A percentile compares a stretch with the other conserved stretches of the same genome.
Conservation (phyloP, 2,329 filamentous ascomycete genomes). For the Parastagonospora avenae region DNA sequence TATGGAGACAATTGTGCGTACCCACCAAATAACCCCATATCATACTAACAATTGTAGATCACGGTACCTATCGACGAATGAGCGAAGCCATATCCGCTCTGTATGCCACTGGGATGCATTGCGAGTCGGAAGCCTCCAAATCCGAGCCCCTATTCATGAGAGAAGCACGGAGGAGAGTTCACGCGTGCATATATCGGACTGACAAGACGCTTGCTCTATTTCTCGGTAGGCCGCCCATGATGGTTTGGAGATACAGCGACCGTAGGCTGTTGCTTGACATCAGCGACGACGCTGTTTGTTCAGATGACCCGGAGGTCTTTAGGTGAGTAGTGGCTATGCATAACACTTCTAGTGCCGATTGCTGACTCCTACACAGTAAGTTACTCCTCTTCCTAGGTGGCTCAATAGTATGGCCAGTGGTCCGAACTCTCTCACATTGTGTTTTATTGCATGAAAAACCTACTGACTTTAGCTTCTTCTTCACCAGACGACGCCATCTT, state of each 20-base stretch:
- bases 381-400: too few relatives aligned
- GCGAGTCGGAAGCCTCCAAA: conserved; percentile 30
- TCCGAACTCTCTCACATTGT: too few relatives aligned
- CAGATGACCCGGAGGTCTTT: conserved; percentile 29
- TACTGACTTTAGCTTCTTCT: too few relatives aligned
- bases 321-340: conserved; percentile 4
- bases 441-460: too few relatives aligned
- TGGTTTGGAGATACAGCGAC: conserved; percentile 40
- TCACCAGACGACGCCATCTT: conserved; percentile 20
- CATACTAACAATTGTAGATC: conserved; percentile 28
- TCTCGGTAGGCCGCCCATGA: conserved; percentile 44
- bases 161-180: conserved; percentile 36
- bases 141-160: conserved; percentile 38
- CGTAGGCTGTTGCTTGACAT: conserved; percentile 39
- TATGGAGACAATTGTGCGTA: conserved; percentile 44
- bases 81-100: conserved; percentile 24
- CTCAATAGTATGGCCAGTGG: too few relatives aligned
- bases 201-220: conserved; percentile 44
- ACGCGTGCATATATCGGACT: conserved; percentile 34
- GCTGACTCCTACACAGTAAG: too few relatives aligned
- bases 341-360: too few relatives aligned
- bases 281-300: conserved; percentile 31
- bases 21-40: too few relatives aligned
- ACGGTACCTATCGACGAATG: conserved; percentile 42
- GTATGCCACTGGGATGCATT: conserved; percentile 32